Conservation (phyloP, 768 basidiomycete genomes). For the Serendipita vermifera region DNA sequence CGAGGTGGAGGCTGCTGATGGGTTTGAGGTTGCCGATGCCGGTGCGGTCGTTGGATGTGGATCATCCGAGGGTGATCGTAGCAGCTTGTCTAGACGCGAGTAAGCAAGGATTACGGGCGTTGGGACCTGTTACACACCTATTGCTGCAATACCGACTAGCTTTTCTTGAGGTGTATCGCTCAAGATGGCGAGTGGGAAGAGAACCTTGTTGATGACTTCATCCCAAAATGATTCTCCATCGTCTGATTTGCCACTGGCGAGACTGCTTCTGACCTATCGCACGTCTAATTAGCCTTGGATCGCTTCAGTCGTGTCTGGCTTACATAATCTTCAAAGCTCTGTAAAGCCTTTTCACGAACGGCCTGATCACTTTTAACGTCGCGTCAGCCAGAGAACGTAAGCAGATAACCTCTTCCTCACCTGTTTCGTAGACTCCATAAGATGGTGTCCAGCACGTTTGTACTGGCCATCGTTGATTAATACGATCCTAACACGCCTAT, state of each 20-base stretch:
- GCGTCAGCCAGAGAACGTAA: no score
- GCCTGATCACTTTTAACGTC: neutral
- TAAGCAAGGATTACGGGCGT: no score
- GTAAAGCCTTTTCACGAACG: neutral
- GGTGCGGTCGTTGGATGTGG: slow-evolving; percentile 35
- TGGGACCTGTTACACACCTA: slow-evolving; percentile 43
- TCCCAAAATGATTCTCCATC: slow-evolving; percentile 74
- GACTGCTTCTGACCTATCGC: slow-evolving; percentile 4
- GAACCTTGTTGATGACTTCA: slow-evolving; percentile 52
- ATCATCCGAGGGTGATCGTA: slow-evolving; percentile 21
- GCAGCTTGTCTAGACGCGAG: slow-evolving; percentile 69
- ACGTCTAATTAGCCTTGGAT: no score
- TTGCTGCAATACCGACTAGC: slow-evolving; percentile 76
- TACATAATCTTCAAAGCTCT: slow-evolving; percentile 7
- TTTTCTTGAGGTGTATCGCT: slow-evolving; percentile 60
- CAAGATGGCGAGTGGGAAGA: slow-evolving; percentile 71
- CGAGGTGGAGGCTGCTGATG: slow-evolving; percentile 34
- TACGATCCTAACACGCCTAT: no score
- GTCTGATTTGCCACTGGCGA: slow-evolving; percentile 33
- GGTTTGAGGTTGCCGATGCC: slow-evolving; percentile 63
- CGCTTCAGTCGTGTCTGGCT: neutral
- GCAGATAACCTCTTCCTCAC: no score
- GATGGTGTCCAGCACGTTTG: no score
- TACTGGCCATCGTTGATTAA: no score
- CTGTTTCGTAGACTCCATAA: no score